Base-by-base conservation (phyloP, 768 basidiomycete genomes). In the Hypholoma fasciculare region DNA sequence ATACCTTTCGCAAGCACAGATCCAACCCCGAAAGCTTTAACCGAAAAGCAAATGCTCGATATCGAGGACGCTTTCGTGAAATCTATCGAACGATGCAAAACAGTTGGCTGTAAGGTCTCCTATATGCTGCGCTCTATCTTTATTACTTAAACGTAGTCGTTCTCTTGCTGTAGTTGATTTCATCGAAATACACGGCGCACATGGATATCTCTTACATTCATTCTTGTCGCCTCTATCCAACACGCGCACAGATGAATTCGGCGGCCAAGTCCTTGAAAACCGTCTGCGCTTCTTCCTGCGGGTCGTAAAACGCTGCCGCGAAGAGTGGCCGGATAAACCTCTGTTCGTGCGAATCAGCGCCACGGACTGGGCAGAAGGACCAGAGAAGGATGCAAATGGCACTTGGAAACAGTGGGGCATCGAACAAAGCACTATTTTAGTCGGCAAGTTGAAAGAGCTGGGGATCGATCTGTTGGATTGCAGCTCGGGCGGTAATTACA, bases 161-260 rank as follows among this genome's bases (percentile, higher is more conserved):
- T 44, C 26, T n/a, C 54, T 16, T 19, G 13, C 5, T 64, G 17
- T 42, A 86, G 86, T 84, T 63, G 86, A 89, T 66, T 86, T 87
- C 66, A 85, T 90, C 39, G 88, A 92, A 68, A 63, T 92, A 16
- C 90, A 92, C 66, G 82, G 71, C 7, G 90, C 89, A 2, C 89
- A 92, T 66, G 89, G 77, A 17, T 88, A 88, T 66, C 80, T 90
- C n/a, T 34, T 87, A 1, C 82, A 86, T 68, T 67, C 75, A 17
- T 94, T 93, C 72, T 67, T 87, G 9, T 90, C 89, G 3, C 92
- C 92, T 1, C 68, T 92, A 30, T 88, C 87, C 13, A 94, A 95
- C 76, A 70, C 69, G 6, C 86, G 91, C 34, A 78, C 77, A 7
- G 94, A 94, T 70, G 43, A 74, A 27, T 92, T 88, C 66, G 92